These are phyloP conservation scores for Blastomyces percursus DNA, from an alignment of 2,329 filamentous ascomycete genomes.

Conservation along the genomic window DNA sequence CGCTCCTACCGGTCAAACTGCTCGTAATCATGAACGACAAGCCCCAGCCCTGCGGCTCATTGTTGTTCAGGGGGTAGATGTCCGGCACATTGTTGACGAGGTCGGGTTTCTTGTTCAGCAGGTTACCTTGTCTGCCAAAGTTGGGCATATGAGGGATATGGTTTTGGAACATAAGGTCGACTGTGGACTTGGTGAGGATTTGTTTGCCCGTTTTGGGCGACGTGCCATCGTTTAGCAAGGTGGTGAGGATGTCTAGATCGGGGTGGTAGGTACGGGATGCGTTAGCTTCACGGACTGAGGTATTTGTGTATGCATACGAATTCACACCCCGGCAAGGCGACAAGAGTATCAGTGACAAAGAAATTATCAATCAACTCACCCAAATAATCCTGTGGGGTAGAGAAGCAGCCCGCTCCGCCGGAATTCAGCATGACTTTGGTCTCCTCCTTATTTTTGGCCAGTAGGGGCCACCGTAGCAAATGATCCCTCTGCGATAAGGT, in stretches of 20 bases:
- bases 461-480: constrained; percentile 37
- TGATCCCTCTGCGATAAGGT: constrained; percentile 39
- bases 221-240: constrained; percentile 53
- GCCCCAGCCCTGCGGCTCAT: constrained; percentile 52
- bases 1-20: constrained; percentile 43
- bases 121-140: constrained; percentile 35
- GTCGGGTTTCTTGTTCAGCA: constrained; percentile 40
- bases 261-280: not conserved
- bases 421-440: constrained; percentile 42
- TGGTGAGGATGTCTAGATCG: constrained; percentile 47
- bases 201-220: constrained; percentile 45
- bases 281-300: not conserved
- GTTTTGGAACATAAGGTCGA: constrained; percentile 56
- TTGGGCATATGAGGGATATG: constrained; percentile 47
- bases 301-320: not conserved
- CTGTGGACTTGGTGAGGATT: constrained; percentile 47
- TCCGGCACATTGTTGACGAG: constrained; percentile 41
- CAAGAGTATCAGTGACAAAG: too few relatives aligned
- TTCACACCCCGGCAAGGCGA: not conserved
- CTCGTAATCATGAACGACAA: constrained; percentile 48
- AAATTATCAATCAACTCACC: constrained; percentile 31
- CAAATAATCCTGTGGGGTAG: constrained; percentile 49
- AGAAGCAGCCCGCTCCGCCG: constrained; percentile 53
- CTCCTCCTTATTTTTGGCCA: constrained; percentile 36
- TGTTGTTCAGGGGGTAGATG: constrained; percentile 38